Evolutionary conservation across 2,329 filamentous ascomycete species (phyloP).

Genomic region (Aspergillus phoenicis): DNA sequence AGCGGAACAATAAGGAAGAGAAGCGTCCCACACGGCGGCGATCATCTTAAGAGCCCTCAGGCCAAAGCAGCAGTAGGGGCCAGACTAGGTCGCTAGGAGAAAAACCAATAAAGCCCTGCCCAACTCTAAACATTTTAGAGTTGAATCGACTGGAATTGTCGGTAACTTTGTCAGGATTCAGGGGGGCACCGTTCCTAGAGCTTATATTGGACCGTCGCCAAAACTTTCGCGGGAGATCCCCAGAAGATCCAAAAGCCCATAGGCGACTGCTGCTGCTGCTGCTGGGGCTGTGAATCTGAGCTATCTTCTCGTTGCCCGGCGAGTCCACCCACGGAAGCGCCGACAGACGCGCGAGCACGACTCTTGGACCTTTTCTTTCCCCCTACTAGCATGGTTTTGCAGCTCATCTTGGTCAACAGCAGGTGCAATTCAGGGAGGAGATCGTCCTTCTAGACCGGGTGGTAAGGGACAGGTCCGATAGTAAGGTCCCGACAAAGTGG

Average conservation of each 20-base stretch:
- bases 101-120: slow-evolving; percentile 9
- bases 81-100: background rate
- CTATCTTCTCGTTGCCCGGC: background rate
- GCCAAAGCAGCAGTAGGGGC: background rate
- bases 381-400: background rate
- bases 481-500: slow-evolving; percentile 32
- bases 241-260: slow-evolving; percentile 33
- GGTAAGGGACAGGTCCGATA: slow-evolving; percentile 9
- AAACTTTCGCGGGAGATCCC: slow-evolving; percentile 43
- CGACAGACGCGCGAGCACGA: background rate
- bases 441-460: background rate
- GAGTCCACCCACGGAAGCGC: background rate
- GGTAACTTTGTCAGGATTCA: slow-evolving; percentile 28
- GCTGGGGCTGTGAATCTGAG: background rate
- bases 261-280: background rate
- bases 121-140: slow-evolving; percentile 20
- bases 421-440: background rate
- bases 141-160: slow-evolving; percentile 25
- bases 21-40: slow-evolving; percentile 11
- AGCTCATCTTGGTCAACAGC: background rate
- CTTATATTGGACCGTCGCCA: slow-evolving; percentile 28
- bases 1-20: slow-evolving; percentile 9
- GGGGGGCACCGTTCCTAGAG: slow-evolving; percentile 28
- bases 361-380: background rate
- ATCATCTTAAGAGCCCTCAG: background rate